Evolutionary conservation across 768 basidiomycete species (phyloP).

Genomic region (Mycena crocata): DNA sequence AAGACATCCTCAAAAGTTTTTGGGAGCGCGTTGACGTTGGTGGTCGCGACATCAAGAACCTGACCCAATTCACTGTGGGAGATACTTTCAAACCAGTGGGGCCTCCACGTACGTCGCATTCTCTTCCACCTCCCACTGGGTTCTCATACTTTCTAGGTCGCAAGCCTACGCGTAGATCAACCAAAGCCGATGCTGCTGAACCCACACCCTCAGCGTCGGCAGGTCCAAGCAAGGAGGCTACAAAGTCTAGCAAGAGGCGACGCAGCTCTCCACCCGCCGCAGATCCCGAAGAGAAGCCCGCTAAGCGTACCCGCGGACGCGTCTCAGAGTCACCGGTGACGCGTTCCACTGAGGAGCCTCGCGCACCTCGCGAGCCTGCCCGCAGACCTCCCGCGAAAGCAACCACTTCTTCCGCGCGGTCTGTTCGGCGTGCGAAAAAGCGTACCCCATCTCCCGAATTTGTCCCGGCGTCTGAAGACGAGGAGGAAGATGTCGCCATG

Average conservation of each 20-base stretch:
- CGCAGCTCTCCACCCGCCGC: slow-evolving; percentile 17
- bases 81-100: slow-evolving; percentile 68
- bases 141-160: slow-evolving; percentile 31
- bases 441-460: slow-evolving; percentile 13
- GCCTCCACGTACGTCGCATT: slow-evolving; percentile 63
- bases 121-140: neutral
- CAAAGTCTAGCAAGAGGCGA: slow-evolving; percentile 30
- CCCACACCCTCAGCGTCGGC: slow-evolving; percentile 15
- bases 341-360: slow-evolving; percentile 14
- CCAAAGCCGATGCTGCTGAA: slow-evolving; percentile 25
- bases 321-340: slow-evolving; percentile 10
- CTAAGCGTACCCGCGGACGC: slow-evolving; percentile 28
- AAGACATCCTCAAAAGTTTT: slow-evolving; percentile 61
- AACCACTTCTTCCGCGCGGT: slow-evolving; percentile 15
- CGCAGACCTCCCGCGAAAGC: slow-evolving; percentile 20
- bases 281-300: slow-evolving; percentile 20
- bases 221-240: slow-evolving; percentile 20
- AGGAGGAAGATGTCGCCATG: slow-evolving; percentile 27
- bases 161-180: slow-evolving; percentile 22
- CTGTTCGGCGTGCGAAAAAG: slow-evolving; percentile 20
- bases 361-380: slow-evolving; percentile 15
- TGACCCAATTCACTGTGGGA: slow-evolving; percentile 61
- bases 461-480: slow-evolving; percentile 25
- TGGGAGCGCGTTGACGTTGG: slow-evolving; percentile 60
- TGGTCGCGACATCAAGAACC: slow-evolving; percentile 62